These are phyloP conservation scores for Fusarium coicis DNA, from an alignment of 2,329 filamentous ascomycete genomes.

Conservation along the genomic window DNA sequence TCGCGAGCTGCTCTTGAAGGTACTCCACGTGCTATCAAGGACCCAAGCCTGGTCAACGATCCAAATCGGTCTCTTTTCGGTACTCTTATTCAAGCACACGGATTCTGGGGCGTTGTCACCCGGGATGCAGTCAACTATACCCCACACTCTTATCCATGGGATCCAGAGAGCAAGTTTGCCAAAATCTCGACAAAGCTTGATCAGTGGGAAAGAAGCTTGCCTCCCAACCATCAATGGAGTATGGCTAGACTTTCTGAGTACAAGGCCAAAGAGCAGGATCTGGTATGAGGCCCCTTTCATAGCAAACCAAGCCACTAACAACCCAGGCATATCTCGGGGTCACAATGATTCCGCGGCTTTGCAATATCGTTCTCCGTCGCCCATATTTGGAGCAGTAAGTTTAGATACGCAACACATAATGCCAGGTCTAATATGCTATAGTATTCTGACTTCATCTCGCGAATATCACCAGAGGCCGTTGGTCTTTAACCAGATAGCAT, in stretches of 20 bases:
- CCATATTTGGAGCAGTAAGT: constrained; percentile 64
- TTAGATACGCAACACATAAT: background rate
- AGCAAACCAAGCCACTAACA: constrained; percentile 9
- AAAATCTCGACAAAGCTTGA: constrained; percentile 55
- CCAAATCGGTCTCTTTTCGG: constrained; percentile 64
- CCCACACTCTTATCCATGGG: constrained; percentile 58
- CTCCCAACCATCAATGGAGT: constrained; percentile 60
- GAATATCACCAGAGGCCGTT: constrained; percentile 50
- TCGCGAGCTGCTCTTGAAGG: constrained; percentile 65
- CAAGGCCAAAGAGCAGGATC: constrained; percentile 60
- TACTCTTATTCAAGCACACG: constrained; percentile 64
- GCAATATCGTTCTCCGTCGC: constrained; percentile 66
- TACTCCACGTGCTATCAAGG: constrained; percentile 60
- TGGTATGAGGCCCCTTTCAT: constrained; percentile 51
- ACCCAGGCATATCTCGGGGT: constrained; percentile 63
- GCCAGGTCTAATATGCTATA: constrained; percentile 38
- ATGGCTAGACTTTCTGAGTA: constrained; percentile 55
- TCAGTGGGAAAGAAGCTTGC: constrained; percentile 61
- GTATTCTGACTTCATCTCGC: constrained; percentile 56
- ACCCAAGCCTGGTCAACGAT: constrained; percentile 56
- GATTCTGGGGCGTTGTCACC: constrained; percentile 64
- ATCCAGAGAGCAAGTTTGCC: constrained; percentile 60
- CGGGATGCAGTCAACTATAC: constrained; percentile 59
- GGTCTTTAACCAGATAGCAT: constrained; percentile 58
- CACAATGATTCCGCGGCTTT: constrained; percentile 65